Evolutionary conservation across 805 yeast genomes (phyloP).

Genomic region (Kazachstania taianensis): DNA sequence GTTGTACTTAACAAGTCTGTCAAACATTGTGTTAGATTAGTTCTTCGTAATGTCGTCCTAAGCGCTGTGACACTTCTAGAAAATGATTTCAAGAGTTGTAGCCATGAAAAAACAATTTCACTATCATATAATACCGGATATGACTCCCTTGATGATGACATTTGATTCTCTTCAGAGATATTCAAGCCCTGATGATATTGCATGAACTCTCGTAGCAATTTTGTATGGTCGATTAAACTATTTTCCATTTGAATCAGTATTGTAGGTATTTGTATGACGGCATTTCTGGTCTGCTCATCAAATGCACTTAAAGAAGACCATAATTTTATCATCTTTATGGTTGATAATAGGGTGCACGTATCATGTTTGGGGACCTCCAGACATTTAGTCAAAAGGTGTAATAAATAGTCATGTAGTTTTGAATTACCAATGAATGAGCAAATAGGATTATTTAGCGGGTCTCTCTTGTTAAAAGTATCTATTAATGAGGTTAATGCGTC

Average conservation of each 20-base stretch:
- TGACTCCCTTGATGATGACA: too few relatives aligned
- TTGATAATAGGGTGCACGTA: constrained; percentile 10
- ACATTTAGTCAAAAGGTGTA: constrained; percentile 17
- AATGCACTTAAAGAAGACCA: constrained; percentile 22
- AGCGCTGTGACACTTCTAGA: constrained; percentile 27
- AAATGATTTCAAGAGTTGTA: constrained; percentile 24
- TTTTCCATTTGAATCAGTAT: constrained; percentile 17
- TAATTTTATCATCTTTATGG: constrained; percentile 19
- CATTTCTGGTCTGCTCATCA: constrained; percentile 21
- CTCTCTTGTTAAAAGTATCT: constrained; percentile 16
- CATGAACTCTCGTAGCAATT: constrained; percentile 15
- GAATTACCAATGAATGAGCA: constrained; percentile 16
- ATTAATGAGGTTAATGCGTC: constrained; percentile 15
- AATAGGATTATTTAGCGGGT: constrained; percentile 21
- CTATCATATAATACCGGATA: constrained; percentile 21
- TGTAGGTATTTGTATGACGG: constrained; percentile 15
- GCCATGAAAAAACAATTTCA: constrained; percentile 20
- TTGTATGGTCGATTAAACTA: constrained; percentile 17
- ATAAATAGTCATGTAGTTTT: constrained; percentile 18
- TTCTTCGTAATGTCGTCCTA: constrained; percentile 21
- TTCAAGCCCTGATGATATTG: background rate
- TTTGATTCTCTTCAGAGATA: background rate
- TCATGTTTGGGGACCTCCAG: constrained; percentile 14
- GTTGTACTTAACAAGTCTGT: constrained; percentile 13
- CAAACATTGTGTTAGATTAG: constrained; percentile 18